Evolutionary conservation across 257 asterid species (phyloP).

Genomic region (Solanum infundibuliforme): DNA sequence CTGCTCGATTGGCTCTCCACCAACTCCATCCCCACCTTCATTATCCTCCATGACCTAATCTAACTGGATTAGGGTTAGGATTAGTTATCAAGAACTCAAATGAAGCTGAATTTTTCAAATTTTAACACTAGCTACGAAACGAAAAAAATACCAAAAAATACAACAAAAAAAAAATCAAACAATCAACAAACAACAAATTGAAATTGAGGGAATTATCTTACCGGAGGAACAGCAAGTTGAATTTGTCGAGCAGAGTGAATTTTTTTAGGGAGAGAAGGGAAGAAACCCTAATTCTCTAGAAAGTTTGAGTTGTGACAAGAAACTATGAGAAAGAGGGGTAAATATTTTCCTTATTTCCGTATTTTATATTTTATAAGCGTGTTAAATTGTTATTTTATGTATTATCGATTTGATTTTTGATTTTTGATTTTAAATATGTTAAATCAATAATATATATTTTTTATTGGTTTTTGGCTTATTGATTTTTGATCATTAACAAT

Average conservation of each 20-base stretch:
- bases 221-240: not conserved
- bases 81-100: not conserved
- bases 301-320: not conserved
- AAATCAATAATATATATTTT: too few relatives aligned
- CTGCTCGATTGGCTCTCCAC: conserved; percentile 51
- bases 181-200: not conserved
- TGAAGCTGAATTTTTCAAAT: not conserved
- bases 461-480: too few relatives aligned
- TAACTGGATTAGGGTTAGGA: not conserved
- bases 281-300: not conserved
- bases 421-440: too few relatives aligned
- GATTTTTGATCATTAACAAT: rapidly evolving
- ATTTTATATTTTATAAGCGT: not conserved
- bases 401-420: too few relatives aligned
- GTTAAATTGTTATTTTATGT: not conserved
- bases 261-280: not conserved
- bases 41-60: conserved; percentile 1
- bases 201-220: not conserved
- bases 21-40: conserved; percentile 25
- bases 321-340: not conserved
- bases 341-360: not conserved
- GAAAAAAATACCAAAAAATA: not conserved
- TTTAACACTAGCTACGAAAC: not conserved
- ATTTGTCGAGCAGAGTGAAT: not conserved
- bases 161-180: not conserved